Evolutionary conservation across 306 rosid species (phyloP).

Genomic region (Lagenaria siceraria): DNA sequence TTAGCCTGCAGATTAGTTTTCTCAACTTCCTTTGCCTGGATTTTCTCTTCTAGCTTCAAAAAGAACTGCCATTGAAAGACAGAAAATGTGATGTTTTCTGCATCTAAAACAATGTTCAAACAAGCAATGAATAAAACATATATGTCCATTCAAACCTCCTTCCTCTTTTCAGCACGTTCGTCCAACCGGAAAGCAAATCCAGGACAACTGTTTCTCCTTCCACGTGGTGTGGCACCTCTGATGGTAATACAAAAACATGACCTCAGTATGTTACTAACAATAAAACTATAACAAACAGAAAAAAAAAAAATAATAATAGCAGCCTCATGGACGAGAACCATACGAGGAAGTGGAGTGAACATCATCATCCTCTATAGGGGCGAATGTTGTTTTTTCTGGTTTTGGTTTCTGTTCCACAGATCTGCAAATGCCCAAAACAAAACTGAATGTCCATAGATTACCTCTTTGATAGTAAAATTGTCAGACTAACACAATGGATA

Average conservation of each 20-base stretch:
- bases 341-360: constrained; percentile 74
- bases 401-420: constrained; percentile 32
- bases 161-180: constrained; percentile 91
- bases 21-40: constrained; percentile 87
- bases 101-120: background rate
- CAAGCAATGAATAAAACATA: background rate
- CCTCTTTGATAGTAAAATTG: background rate
- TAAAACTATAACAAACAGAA: background rate
- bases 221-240: constrained; percentile 44
- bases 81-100: background rate
- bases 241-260: background rate
- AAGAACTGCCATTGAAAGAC: constrained; percentile 46
- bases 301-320: background rate
- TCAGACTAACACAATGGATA: background rate
- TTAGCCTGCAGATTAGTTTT: constrained; percentile 56
- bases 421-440: constrained; percentile 28
- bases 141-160: constrained; percentile 46
- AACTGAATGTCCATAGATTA: background rate
- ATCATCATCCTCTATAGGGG: constrained; percentile 57
- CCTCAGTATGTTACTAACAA: constrained; percentile 1
- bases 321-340: constrained; percentile 16
- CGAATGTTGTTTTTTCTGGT: constrained; percentile 28
- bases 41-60: constrained; percentile 86
- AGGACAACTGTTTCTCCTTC: constrained; percentile 35
- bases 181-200: constrained; percentile 78